Percentiles rank a stretch among this genome's conserved stretches.
These are phyloP conservation scores for Harringtonia lauricola DNA, from an alignment of 2,329 filamentous ascomycete genomes.

Conservation along the genomic window DNA sequence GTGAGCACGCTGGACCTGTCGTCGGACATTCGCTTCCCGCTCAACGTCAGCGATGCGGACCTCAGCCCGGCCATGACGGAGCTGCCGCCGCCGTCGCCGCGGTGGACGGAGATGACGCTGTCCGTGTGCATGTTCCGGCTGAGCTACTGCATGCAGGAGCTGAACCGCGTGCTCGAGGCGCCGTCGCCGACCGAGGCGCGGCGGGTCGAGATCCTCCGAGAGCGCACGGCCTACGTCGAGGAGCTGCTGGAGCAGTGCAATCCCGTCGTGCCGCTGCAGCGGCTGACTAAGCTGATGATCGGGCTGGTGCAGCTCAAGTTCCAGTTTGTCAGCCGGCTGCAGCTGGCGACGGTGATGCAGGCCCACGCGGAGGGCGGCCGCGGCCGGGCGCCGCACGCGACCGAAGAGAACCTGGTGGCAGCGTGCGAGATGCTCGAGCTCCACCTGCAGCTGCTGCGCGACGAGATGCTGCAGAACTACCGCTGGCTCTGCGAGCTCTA, in stretches of 20 bases:
- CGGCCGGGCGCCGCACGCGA: slow-evolving; percentile 2
- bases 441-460: slow-evolving; percentile 16
- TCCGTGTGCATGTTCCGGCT: slow-evolving; percentile 38
- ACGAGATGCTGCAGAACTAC: slow-evolving; percentile 26
- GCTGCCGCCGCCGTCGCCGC: slow-evolving; percentile 27
- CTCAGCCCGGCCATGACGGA: slow-evolving; percentile 31
- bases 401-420: slow-evolving; percentile 16
- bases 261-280: slow-evolving; percentile 32
- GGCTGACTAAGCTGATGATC: slow-evolving; percentile 13
- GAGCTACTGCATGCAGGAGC: slow-evolving; percentile 31
- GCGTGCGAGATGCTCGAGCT: slow-evolving; percentile 24
- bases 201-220: slow-evolving; percentile 4
- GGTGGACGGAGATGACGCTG: slow-evolving; percentile 44
- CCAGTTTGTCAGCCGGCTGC: slow-evolving; percentile 18
- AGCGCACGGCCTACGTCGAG: slow-evolving; percentile 30
- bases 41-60: slow-evolving; percentile 40
- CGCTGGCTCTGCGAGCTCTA: slow-evolving; percentile 27
- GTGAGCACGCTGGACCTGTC: slow-evolving; percentile 23
- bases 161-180: slow-evolving; percentile 21
- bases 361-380: background rate
- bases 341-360: slow-evolving; percentile 4
- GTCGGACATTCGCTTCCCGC: slow-evolving; percentile 34
- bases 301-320: slow-evolving; percentile 16
- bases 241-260: slow-evolving; percentile 36
- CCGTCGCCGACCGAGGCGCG: slow-evolving; percentile 6